Base-by-base conservation (phyloP, 23 red algal species). In the Gracilaria gracilis region DNA sequence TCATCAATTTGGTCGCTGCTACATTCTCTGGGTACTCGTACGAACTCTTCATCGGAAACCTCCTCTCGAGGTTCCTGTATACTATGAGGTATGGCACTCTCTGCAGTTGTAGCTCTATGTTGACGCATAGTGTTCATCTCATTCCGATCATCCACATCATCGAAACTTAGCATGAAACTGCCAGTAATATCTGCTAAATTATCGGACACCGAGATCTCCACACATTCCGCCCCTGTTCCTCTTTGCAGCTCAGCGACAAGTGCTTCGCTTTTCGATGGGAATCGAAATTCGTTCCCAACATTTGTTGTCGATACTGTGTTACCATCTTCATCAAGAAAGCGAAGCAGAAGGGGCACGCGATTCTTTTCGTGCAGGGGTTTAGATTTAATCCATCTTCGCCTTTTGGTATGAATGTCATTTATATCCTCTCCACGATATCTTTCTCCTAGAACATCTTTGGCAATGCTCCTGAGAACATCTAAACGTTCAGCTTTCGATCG, bases 211-310 rank as follows among this genome's bases (percentile, higher is more conserved):
- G 87, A 67, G 27, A 48, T 61, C 21, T 79, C 49, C 24, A 51
- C 13, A 36, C 67, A 65, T 39, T 90, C 74, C 8, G 69, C 57
- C 9, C 86, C 87, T 28, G 87, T 81, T 35, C 44, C 81, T 81
- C 53, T 5, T 28, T 64, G 71, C 24, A 90, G 87, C 35, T 71
- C 46, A 21, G 71, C 36, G 1, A 90, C 33, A 24, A 67, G 64
- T 29, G 66, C 75, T 46, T 64, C 29, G 32, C 51, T 79, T 39
- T 90, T 74, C 33, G 39, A 25, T 3, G 87, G 74, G 39, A 90
- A 90, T 31, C 87, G 71, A 54, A 70, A 62, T 4, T 80, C 75
- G 57, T 90, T 90, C 19, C 87, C 87, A 49, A 40, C 74, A 46
- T 90, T 81, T 34, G 59, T 67, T 12, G 57, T 31, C 39, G 28